Base-by-base conservation (phyloP, 164 flowering plant genomes). In the Nelumbo lutea region DNA sequence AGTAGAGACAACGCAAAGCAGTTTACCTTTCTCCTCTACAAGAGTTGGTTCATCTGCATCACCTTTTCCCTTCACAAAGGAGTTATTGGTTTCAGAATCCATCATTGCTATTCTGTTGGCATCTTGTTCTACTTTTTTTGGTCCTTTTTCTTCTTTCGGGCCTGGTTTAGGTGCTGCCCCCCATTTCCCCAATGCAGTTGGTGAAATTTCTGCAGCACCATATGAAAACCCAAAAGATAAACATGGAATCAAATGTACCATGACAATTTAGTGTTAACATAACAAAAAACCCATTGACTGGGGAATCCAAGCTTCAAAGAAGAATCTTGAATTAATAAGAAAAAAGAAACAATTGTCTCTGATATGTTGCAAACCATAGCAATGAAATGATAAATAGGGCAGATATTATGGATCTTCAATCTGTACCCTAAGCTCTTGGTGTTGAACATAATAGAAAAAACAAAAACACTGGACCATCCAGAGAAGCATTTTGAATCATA, bases 1-100 rank as follows among this genome's bases (percentile, higher is more conserved):
- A 65, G 40, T 0, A 47, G 0, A 56, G 15, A 40, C 14, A 10
- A 62, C 62, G 59, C 45, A 42, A 46, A 58, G 51, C 13, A 58
- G 7, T 51, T 27, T 80, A 80, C 83, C 78, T 77, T 73, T 74
- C 59, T 63, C 69, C 64, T 77, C 68, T 46, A 14, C 46, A 57
- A 4, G 53, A 39, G n/a, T 67, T 6, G 66, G 67, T n/a, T 11
- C 9, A 56, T 75, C 73, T 9, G 61, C 42, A 27, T 70, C 68
- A 43, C 63, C 62, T 66, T 75, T 68, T 9, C 10, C 67, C 38
- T 38, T 47, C 38, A 43, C 39, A 9, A 57, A 15, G 13, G 70
- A 63, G 67, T 68, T 74, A 43, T 40, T 44, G 62, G 64, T 58
- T 42, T 52, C 58, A 67, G 75, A 70, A 55, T 40, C 65, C 2